These are phyloP conservation scores for Panicum virgatum DNA, from an alignment of 202 grass and related monocot species.

Conservation along the genomic window DNA sequence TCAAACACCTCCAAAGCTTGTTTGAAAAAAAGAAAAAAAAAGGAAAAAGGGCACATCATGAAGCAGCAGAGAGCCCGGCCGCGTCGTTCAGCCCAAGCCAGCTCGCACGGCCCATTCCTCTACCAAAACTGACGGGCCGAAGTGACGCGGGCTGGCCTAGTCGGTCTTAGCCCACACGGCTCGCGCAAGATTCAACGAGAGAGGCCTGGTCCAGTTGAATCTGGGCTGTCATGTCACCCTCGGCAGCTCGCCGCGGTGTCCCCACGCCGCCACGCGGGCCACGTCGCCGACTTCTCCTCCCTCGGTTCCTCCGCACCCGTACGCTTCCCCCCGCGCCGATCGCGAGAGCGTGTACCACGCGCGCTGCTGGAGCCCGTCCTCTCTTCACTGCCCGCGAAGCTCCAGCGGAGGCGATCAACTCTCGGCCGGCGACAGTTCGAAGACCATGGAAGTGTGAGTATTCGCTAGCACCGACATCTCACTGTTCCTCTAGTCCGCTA, in stretches of 20 bases:
- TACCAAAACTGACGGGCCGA: background rate
- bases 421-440: background rate
- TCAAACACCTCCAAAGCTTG: too few relatives aligned
- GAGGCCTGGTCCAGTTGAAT: background rate
- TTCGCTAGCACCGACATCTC: background rate
- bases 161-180: too few relatives aligned
- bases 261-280: conserved; percentile 9
- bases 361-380: background rate
- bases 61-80: too few relatives aligned
- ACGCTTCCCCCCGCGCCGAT: background rate
- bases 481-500: background rate
- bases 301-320: conserved; percentile 33
- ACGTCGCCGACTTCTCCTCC: conserved; percentile 3
- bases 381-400: background rate
- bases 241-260: background rate
- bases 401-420: background rate
- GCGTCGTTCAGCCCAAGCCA: background rate
- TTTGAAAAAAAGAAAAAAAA: too few relatives aligned
- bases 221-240: background rate
- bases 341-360: background rate
- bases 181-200: background rate
- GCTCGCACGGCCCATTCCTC: background rate
- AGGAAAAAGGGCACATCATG: background rate
- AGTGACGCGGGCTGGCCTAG: too few relatives aligned
- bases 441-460: conserved; percentile 74